A percentile compares a stretch with the other conserved stretches of the same genome.
Evolutionary conservation across 164 flowering plant genomes (phyloP).

Genomic region (Macadamia integrifolia): DNA sequence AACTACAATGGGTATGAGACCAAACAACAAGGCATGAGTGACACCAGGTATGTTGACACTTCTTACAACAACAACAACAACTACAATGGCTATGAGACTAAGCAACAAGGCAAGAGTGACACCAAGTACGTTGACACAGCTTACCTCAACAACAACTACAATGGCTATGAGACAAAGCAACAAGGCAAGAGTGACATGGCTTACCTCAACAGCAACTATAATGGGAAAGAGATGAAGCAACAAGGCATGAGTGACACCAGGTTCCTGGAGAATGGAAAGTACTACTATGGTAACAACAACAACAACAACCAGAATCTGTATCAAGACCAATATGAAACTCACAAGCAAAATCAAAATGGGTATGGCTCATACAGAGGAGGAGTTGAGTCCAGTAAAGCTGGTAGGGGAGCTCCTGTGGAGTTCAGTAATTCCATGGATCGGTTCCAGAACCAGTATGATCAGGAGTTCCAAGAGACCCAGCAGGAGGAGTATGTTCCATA

Average conservation of each 20-base stretch:
- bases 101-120: background rate
- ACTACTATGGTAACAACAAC: conserved; percentile 19
- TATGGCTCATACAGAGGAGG: conserved; percentile 3
- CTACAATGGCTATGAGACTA: background rate
- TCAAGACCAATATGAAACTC: conserved; percentile 12
- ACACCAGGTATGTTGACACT: background rate
- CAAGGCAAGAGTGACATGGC: conserved; percentile 18
- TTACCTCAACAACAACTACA: background rate
- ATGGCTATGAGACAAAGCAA: conserved; percentile 1
- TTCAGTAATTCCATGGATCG: conserved; percentile 37
- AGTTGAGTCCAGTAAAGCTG: background rate
- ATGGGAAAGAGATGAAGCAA: conserved; percentile 2
- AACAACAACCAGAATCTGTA: conserved; percentile 6
- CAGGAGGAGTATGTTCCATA: conserved; percentile 13
- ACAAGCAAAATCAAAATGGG: background rate
- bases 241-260: conserved; percentile 51
- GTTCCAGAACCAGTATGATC: conserved; percentile 16
- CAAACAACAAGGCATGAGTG: conserved; percentile 3
- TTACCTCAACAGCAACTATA: background rate
- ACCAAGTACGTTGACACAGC: conserved; percentile 1
- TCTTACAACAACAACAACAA: background rate
- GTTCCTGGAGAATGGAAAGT: conserved; percentile 37
- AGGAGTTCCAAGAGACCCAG: conserved; percentile 21
- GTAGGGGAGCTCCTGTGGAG: conserved; percentile 3
- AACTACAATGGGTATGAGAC: background rate